Conservation (phyloP, 2,329 filamentous ascomycete species). For the Fusarium nematophilum region DNA sequence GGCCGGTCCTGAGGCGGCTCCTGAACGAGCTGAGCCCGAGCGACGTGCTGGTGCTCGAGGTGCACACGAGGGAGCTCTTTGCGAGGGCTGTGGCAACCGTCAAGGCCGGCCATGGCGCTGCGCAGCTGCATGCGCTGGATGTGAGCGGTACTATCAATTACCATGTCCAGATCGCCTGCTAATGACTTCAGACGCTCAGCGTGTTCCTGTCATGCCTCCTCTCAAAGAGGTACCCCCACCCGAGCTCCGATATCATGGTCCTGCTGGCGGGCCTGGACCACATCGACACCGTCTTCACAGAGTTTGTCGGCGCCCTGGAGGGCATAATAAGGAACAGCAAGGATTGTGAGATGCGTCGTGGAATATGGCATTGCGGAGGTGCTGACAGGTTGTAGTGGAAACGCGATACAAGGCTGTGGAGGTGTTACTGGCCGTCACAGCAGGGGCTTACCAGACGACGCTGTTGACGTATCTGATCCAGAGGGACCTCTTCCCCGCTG, state of each 20-base stretch:
- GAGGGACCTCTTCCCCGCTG: slow-evolving; percentile 89
- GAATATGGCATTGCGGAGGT: background rate
- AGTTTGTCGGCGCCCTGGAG: slow-evolving; percentile 87
- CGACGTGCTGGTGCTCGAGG: slow-evolving; percentile 80
- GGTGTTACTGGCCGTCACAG: slow-evolving; percentile 84
- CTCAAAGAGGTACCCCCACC: slow-evolving; percentile 91
- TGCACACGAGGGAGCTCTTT: slow-evolving; percentile 84
- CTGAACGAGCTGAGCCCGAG: slow-evolving; percentile 78
- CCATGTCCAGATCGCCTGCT: slow-evolving; percentile 48
- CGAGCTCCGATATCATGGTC: slow-evolving; percentile 93
- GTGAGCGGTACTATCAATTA: slow-evolving; percentile 63
- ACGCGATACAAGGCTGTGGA: slow-evolving; percentile 83
- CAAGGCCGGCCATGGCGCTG: slow-evolving; percentile 68
- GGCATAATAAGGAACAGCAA: slow-evolving; percentile 82
- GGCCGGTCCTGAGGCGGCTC: slow-evolving; percentile 72
- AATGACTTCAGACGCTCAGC: slow-evolving; percentile 77
- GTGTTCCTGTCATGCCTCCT: slow-evolving; percentile 86
- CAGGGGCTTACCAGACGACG: slow-evolving; percentile 95
- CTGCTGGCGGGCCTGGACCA: slow-evolving; percentile 89
- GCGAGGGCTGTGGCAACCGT: slow-evolving; percentile 76
- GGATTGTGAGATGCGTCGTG: slow-evolving; percentile 64
- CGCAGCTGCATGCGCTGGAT: slow-evolving; percentile 85
- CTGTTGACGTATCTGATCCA: slow-evolving; percentile 96
- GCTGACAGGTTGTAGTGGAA: slow-evolving; percentile 66
- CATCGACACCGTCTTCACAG: slow-evolving; percentile 86